Evolutionary conservation across 2,329 filamentous ascomycete genomes (phyloP).

Genomic region (Ophiostoma sp.): DNA sequence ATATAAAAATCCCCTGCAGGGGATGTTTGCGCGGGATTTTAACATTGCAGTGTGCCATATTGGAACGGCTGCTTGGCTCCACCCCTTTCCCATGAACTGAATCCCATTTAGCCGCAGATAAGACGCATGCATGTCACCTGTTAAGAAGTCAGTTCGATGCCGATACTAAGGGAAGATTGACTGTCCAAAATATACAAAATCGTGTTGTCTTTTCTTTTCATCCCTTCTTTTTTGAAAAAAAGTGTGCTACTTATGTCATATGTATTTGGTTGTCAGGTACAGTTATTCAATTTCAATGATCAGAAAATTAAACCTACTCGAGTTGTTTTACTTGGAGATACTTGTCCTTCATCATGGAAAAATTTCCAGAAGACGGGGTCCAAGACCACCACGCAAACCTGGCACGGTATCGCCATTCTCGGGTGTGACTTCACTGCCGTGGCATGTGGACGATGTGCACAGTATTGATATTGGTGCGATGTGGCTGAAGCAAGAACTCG

Average conservation of each 20-base stretch:
- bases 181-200: background rate
- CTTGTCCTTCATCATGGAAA: background rate
- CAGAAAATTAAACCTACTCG: too few relatives aligned
- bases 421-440: background rate
- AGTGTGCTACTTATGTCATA: too few relatives aligned
- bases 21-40: background rate
- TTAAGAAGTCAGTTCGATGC: background rate
- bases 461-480: background rate
- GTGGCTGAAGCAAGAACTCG: background rate
- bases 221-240: background rate
- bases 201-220: background rate
- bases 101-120: background rate
- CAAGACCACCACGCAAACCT: background rate
- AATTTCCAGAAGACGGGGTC: background rate
- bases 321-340: background rate
- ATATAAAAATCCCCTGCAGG: background rate
- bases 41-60: constrained; percentile 3
- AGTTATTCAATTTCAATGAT: too few relatives aligned
- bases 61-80: background rate
- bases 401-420: background rate
- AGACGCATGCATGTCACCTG: background rate
- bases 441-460: background rate
- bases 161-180: background rate
- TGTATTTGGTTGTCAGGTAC: too few relatives aligned
- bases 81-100: background rate